Base-by-base conservation (phyloP, 306 rosid species). In the Cyclanthera cordifolia region DNA sequence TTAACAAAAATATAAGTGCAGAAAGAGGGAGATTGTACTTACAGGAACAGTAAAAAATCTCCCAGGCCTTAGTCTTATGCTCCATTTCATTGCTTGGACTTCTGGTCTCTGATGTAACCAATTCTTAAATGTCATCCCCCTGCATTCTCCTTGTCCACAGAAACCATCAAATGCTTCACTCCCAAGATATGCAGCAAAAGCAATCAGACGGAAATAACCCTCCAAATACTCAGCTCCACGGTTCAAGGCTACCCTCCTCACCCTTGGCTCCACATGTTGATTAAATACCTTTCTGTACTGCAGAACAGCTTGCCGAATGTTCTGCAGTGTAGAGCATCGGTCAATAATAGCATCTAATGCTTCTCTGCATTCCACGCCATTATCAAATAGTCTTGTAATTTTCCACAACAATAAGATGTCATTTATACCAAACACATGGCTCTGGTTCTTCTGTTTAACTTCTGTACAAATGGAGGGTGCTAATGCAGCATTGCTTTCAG, bases 171-270 rank as follows among this genome's bases (percentile, higher is more conserved):
- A 90, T 68, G 93, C 97, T 77, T 86, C 90, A 48, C 97, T 88
- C 74, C 97, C 97, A 72, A 90, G 93, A 83, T 90, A 88, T 75
- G 97, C 97, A 46, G 97, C 92, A 84, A 90, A 90, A 48, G 97
- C 87, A 84, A 90, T 90, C 71, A 90, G 81, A 73, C 89, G 90
- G 79, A 90, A 90, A 79, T 90, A 90, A 41, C 97, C 85, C 67
- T 90, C 97, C 79, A 90, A 80, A 76, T 86, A 88, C 90, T 90
- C 97, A 51, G 87, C 97, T 20, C 93, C 90, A 73, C 97, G 93
- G 74, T 83, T 83, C 73, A 90, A 78, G 43, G 97, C 97, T 73
- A 90, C 87, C 82, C 97, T 87, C 84, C 97, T 84, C 63, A 77
- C 95, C 80, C 97, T 81, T 21, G 86, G 95, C 72, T 90, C 97